These are phyloP conservation scores for Collybiopsis confluens DNA, from an alignment of 768 basidiomycete species.

Conservation along the genomic window DNA sequence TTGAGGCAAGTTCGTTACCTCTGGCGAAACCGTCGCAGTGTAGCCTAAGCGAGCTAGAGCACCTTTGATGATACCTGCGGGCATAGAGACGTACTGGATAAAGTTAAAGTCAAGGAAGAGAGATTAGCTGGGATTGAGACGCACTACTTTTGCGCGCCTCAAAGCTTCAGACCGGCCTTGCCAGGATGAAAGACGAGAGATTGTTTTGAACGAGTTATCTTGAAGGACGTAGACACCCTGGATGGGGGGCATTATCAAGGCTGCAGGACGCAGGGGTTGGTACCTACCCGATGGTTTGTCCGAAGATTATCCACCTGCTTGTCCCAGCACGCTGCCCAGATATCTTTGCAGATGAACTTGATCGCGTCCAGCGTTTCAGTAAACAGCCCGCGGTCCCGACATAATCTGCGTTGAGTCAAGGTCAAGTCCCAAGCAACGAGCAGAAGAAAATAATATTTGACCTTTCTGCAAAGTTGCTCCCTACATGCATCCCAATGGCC, in stretches of 20 bases:
- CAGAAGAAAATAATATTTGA: slow-evolving; percentile 27
- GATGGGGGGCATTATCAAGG: not conserved
- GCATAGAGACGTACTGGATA: slow-evolving; percentile 72
- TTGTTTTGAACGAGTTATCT: slow-evolving; percentile 86
- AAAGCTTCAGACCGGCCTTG: slow-evolving; percentile 72
- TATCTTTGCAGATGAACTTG: slow-evolving; percentile 94
- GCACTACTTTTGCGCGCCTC: slow-evolving; percentile 65
- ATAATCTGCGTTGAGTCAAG: slow-evolving; percentile 46
- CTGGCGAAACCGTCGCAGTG: slow-evolving; percentile 69
- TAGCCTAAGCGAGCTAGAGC: slow-evolving; percentile 76
- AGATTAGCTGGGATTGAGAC: slow-evolving; percentile 13
- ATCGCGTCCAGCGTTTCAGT: slow-evolving; percentile 83
- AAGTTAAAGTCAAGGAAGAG: not conserved
- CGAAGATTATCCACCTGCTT: slow-evolving; percentile 95
- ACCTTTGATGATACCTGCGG: slow-evolving; percentile 81
- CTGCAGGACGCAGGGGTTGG: not conserved
- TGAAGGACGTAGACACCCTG: slow-evolving; percentile 93
- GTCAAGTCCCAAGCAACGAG: not conserved
- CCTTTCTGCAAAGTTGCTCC: slow-evolving; percentile 84
- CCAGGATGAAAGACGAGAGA: slow-evolving; percentile 77
- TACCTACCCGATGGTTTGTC: slow-evolving; percentile 84
- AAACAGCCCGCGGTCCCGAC: slow-evolving; percentile 71
- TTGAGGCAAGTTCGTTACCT: slow-evolving; percentile 79
- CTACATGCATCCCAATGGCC: slow-evolving; percentile 81
- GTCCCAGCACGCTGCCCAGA: slow-evolving; percentile 91